Evolutionary conservation across 2,329 filamentous ascomycete genomes (phyloP).

Genomic region (Tolypocladium album): DNA sequence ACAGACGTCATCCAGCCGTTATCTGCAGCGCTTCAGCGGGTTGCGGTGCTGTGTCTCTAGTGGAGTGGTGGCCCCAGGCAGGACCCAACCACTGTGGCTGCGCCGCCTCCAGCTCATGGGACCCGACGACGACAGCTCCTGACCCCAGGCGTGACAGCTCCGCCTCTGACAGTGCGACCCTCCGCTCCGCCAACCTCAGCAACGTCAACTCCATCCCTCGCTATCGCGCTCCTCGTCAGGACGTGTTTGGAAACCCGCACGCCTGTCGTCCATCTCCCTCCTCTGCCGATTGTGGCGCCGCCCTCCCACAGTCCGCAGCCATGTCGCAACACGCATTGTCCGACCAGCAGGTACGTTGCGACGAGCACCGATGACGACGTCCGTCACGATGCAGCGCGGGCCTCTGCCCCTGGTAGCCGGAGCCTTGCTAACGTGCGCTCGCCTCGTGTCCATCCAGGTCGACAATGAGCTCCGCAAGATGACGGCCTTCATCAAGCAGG

Average conservation of each 20-base stretch:
- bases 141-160: constrained; percentile 18
- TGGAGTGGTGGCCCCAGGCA: neutral
- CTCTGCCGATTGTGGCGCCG: constrained; percentile 12
- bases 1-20: neutral
- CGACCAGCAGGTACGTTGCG: constrained; percentile 74
- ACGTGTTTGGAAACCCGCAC: neutral
- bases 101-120: neutral
- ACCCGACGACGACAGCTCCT: neutral
- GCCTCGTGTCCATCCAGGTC: constrained; percentile 48
- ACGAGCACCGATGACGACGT: constrained; percentile 5
- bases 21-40: neutral
- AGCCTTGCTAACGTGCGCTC: neutral
- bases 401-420: neutral
- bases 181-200: constrained; percentile 6
- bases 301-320: constrained; percentile 28
- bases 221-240: neutral
- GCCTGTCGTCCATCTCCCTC: constrained; percentile 1
- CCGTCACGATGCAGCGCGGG: constrained; percentile 8
- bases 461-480: constrained; percentile 98
- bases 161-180: constrained; percentile 1
- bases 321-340: constrained; percentile 97
- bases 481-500: constrained; percentile 99
- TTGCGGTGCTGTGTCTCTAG: neutral
- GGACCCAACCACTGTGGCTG: neutral
- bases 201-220: constrained; percentile 1